A percentile compares a stretch with the other conserved stretches of the same genome.
Conservation (phyloP, 192 early-diverging fungal genomes). For the Entophlyctis luteolus region DNA sequence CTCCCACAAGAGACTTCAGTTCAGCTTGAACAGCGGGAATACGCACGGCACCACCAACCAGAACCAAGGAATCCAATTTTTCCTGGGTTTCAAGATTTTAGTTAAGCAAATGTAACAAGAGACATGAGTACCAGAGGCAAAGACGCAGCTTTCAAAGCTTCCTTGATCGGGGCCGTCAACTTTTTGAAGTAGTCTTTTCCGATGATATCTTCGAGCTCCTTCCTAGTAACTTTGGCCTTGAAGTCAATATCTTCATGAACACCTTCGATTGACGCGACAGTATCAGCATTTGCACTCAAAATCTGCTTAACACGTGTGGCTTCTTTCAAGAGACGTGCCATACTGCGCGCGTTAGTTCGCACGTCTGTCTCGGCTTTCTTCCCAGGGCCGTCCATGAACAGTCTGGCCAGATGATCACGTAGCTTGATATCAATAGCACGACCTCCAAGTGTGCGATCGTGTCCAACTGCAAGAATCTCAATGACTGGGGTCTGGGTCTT, state of each 20-base stretch:
- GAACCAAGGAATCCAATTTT: constrained; percentile 80
- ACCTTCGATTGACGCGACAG: constrained; percentile 80
- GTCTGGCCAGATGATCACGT: constrained; percentile 72
- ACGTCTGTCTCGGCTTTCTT: constrained; percentile 7
- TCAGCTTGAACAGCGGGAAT: constrained; percentile 77
- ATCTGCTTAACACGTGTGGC: constrained; percentile 95
- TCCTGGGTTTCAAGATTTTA: constrained; percentile 23
- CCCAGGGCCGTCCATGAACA: constrained; percentile 65
- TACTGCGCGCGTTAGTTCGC: constrained; percentile 55
- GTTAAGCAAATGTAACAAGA: neutral
- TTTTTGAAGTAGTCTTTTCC: constrained; percentile 60
- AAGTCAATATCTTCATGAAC: constrained; percentile 86
- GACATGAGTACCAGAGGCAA: constrained; percentile 1
- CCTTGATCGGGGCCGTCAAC: constrained; percentile 69
- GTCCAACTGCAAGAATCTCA: constrained; percentile 76
- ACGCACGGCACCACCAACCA: constrained; percentile 91
- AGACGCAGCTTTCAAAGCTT: constrained; percentile 61
- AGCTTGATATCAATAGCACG: constrained; percentile 79
- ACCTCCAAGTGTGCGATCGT: constrained; percentile 83
- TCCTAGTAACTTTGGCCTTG: constrained; percentile 67
- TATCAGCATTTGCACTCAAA: constrained; percentile 89
- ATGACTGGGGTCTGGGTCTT: constrained; percentile 51
- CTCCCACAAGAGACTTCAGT: constrained; percentile 66
- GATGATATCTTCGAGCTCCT: constrained; percentile 69
- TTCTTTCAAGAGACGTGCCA: constrained; percentile 86